A percentile compares a stretch with the other conserved stretches of the same genome.
These are phyloP conservation scores for Aspergillus carbonarius DNA, from an alignment of 2,329 filamentous ascomycete genomes.

Conservation along the genomic window DNA sequence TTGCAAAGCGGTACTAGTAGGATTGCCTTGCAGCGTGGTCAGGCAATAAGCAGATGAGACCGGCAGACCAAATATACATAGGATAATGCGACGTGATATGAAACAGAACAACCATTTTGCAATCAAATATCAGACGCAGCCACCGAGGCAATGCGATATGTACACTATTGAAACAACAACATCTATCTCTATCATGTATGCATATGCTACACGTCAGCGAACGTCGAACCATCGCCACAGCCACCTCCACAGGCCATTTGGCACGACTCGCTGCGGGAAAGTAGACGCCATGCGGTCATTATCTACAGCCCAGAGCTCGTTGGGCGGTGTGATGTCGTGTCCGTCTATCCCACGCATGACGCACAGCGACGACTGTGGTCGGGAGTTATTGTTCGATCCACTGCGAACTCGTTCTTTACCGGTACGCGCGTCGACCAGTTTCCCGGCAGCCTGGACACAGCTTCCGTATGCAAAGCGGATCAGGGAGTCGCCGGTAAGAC, in stretches of 20 bases:
- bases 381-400: constrained; percentile 2
- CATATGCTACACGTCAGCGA: not conserved
- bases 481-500: constrained; percentile 60
- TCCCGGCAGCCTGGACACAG: constrained; percentile 57
- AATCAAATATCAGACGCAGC: too few species aligned
- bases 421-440: constrained; percentile 40
- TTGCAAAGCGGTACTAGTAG: too few species aligned
- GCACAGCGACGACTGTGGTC: constrained; percentile 22
- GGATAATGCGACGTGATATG: too few species aligned
- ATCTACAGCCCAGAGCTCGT: not conserved
- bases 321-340: constrained; percentile 25
- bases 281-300: not conserved
- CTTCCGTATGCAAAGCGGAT: constrained; percentile 61
- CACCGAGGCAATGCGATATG: not conserved
- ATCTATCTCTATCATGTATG: constrained; percentile 11
- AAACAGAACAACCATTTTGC: too few species aligned
- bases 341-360: constrained; percentile 43
- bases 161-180: not conserved
- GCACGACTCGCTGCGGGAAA: not conserved
- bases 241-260: constrained; percentile 15
- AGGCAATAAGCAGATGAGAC: too few species aligned
- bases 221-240: constrained; percentile 14
- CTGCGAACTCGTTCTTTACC: constrained; percentile 15
- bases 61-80: too few species aligned
- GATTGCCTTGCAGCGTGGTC: too few species aligned